These are phyloP conservation scores for Ogataea philodendri DNA, from an alignment of 805 yeast species.

Conservation along the genomic window DNA sequence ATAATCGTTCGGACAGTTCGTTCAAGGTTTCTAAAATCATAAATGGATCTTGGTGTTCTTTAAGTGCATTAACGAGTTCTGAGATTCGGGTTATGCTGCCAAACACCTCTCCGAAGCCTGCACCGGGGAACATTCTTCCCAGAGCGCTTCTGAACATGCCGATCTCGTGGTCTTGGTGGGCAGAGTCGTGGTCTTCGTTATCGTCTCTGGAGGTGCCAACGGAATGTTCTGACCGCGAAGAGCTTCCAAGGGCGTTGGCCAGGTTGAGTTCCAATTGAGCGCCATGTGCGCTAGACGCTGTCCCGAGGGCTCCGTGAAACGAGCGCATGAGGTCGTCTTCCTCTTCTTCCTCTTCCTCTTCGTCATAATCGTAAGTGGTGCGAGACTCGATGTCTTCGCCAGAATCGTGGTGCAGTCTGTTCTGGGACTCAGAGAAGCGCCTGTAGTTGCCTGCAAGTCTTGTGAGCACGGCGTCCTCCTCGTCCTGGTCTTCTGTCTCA, in stretches of 20 bases:
- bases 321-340: conserved; percentile 21
- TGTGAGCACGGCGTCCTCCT: conserved; percentile 29
- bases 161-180: conserved; percentile 15
- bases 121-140: conserved; percentile 30
- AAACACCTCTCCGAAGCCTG: conserved; percentile 30
- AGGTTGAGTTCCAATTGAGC: conserved; percentile 9
- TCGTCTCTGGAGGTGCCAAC: conserved; percentile 22
- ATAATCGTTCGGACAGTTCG: conserved; percentile 59
- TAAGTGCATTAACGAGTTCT: conserved; percentile 37
- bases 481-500: conserved; percentile 30
- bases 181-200: conserved; percentile 23
- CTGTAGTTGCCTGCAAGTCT: conserved; percentile 42
- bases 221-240: conserved; percentile 5
- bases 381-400: conserved; percentile 18
- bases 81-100: conserved; percentile 25
- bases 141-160: conserved; percentile 26
- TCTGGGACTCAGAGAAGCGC: conserved; percentile 32
- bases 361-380: conserved; percentile 11
- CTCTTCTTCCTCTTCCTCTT: conserved; percentile 17
- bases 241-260: conserved; percentile 14
- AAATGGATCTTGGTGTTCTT: conserved; percentile 54
- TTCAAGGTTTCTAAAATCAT: conserved; percentile 61
- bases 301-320: conserved; percentile 15
- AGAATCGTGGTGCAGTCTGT: conserved; percentile 12
- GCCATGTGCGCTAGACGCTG: conserved; percentile 7